Percentiles rank a stretch among this genome's conserved stretches.
Evolutionary conservation across 2,329 filamentous ascomycete species (phyloP).

Genomic region (Rhynchosporium secalis): DNA sequence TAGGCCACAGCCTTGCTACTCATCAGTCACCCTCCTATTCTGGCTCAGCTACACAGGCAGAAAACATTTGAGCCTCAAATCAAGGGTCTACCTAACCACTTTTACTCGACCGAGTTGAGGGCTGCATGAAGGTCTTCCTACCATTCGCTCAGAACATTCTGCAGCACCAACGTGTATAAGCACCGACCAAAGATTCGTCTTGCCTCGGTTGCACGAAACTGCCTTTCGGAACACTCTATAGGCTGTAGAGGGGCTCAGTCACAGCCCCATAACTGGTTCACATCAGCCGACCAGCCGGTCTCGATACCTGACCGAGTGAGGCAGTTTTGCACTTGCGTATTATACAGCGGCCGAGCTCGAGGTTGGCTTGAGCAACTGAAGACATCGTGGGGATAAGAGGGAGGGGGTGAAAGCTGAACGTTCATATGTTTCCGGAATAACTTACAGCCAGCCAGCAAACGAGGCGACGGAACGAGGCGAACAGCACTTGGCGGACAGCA

Average conservation of each 20-base stretch:
- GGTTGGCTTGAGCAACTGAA: background rate
- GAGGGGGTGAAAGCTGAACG: background rate
- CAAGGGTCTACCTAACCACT: slow-evolving; percentile 12
- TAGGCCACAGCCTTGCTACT: slow-evolving; percentile 24
- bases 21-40: slow-evolving; percentile 8
- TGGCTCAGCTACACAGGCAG: slow-evolving; percentile 9
- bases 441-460: background rate
- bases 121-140: background rate
- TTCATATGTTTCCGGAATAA: background rate
- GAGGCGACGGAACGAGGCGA: background rate
- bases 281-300: background rate
- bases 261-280: slow-evolving; percentile 12
- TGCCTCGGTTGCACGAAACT: slow-evolving; percentile 8
- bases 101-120: slow-evolving; percentile 15
- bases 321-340: slow-evolving; percentile 1
- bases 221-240: background rate
- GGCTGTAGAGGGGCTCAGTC: slow-evolving; percentile 1
- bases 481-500: background rate
- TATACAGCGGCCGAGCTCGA: background rate
- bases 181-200: slow-evolving; percentile 12
- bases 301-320: background rate
- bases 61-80: slow-evolving; percentile 12
- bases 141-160: slow-evolving; percentile 13
- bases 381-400: background rate
- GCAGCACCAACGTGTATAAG: slow-evolving; percentile 3